These are phyloP conservation scores for Orbilia oligospora DNA, from an alignment of 2,329 filamentous ascomycete species.

Conservation along the genomic window DNA sequence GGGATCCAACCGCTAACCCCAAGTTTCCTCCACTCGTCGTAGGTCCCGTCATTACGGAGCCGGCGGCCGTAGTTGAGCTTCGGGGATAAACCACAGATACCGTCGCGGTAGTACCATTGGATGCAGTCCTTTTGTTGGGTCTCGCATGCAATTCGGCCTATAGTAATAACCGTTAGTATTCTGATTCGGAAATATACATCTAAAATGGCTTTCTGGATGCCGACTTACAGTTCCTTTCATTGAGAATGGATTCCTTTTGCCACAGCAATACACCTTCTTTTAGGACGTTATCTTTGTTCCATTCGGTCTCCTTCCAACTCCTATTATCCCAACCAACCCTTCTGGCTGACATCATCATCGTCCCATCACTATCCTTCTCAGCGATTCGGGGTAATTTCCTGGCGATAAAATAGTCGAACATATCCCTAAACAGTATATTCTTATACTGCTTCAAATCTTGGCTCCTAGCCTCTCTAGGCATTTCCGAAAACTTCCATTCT, in stretches of 20 bases:
- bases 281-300: conserved; percentile 54
- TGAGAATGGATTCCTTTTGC: conserved; percentile 53
- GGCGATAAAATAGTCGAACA: conserved; percentile 55
- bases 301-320: conserved; percentile 52
- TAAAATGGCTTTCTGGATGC: background rate
- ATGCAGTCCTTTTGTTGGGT: conserved; percentile 39
- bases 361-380: conserved; percentile 29
- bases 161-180: conserved; percentile 25
- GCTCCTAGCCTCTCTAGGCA: conserved; percentile 35
- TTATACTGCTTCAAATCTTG: conserved; percentile 49
- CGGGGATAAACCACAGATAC: conserved; percentile 50
- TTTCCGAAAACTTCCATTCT: conserved; percentile 53
- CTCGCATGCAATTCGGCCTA: conserved; percentile 57
- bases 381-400: conserved; percentile 32
- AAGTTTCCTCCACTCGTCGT: conserved; percentile 51
- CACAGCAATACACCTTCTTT: conserved; percentile 30
- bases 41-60: conserved; percentile 53
- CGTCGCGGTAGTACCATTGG: conserved; percentile 55
- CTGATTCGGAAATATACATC: background rate
- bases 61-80: conserved; percentile 59
- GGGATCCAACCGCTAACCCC: conserved; percentile 58
- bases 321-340: conserved; percentile 56
- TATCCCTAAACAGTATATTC: conserved; percentile 52
- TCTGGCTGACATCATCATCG: conserved; percentile 18
- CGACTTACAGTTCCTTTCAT: conserved; percentile 53